phyloP scores from a whole-genome alignment of 768 basidiomycete genomes.

The Tephrocybe rancida region DNA sequence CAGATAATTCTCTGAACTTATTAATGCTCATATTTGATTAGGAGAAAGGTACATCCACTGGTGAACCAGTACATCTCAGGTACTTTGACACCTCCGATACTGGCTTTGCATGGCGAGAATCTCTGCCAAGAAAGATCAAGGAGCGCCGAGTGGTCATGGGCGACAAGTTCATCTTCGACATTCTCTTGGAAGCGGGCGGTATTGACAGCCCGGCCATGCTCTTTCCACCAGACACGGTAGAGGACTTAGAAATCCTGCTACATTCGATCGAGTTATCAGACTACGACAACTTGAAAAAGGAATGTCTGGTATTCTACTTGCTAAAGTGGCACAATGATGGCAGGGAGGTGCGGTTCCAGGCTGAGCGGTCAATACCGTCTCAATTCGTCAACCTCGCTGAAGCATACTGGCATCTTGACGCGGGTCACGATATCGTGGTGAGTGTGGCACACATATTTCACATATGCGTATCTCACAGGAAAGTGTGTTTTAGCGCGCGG shows the following conservation, averaged over 20 bases:
- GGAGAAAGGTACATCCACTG: constrained; percentile 18
- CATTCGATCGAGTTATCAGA: constrained; percentile 58
- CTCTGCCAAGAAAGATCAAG: constrained; percentile 58
- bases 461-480: not conserved
- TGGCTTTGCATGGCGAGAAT: constrained; percentile 62
- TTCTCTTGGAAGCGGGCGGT: constrained; percentile 67
- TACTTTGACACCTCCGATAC: constrained; percentile 57
- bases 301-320: constrained; percentile 79
- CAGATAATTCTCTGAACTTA: not conserved
- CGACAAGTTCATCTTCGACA: constrained; percentile 73
- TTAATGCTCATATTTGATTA: not conserved
- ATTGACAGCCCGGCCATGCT: constrained; percentile 59
- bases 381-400: constrained; percentile 78
- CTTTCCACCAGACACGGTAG: constrained; percentile 67
- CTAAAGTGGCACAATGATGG: constrained; percentile 79
- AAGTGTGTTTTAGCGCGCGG: constrained; percentile 53
- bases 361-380: constrained; percentile 66
- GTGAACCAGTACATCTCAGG: constrained; percentile 22
- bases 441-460: constrained; percentile 27
- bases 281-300: constrained; percentile 79
- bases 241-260: constrained; percentile 57
- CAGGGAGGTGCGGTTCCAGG: constrained; percentile 51
- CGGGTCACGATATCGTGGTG: constrained; percentile 65
- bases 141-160: constrained; percentile 61
- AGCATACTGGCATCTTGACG: constrained; percentile 85